A percentile compares a stretch with the other conserved stretches of the same genome.
These are phyloP conservation scores for Collybiopsis luxurians DNA, from an alignment of 768 basidiomycete genomes.

Conservation along the genomic window DNA sequence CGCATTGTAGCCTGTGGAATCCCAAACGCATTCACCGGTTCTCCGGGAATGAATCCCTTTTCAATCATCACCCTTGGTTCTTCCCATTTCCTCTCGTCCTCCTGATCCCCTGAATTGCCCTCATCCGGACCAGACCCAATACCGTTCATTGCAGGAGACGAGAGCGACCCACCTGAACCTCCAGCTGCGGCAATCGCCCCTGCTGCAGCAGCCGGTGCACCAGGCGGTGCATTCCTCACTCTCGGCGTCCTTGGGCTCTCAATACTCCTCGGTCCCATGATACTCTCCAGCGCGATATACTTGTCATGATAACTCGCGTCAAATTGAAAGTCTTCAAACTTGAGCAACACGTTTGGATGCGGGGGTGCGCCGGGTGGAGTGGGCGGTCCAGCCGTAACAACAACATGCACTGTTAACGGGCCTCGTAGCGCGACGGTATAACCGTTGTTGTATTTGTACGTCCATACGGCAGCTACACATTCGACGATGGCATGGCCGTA, in stretches of 20 bases:
- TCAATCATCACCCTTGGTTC: constrained; percentile 63
- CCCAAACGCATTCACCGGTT: constrained; percentile 86
- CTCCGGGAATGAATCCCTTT: constrained; percentile 66
- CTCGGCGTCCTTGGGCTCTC: constrained; percentile 39
- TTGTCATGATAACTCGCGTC: constrained; percentile 75
- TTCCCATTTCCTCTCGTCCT: constrained; percentile 63
- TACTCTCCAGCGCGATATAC: constrained; percentile 62
- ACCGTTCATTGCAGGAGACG: background rate
- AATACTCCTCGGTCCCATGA: constrained; percentile 46
- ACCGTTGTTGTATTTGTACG: constrained; percentile 76
- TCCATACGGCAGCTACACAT: constrained; percentile 75
- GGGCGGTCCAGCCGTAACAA: constrained; percentile 30
- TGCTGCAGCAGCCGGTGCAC: constrained; percentile 22
- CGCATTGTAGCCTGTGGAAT: constrained; percentile 89
- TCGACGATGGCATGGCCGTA: constrained; percentile 60
- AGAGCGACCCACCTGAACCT: background rate
- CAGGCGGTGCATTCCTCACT: constrained; percentile 28
- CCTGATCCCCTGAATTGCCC: constrained; percentile 22
- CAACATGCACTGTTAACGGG: constrained; percentile 66
- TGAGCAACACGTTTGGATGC: constrained; percentile 39
- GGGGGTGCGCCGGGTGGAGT: constrained; percentile 4
- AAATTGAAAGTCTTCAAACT: constrained; percentile 73
- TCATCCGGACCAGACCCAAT: background rate
- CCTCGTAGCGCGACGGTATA: constrained; percentile 77
- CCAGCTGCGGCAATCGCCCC: background rate